A percentile compares a stretch with the other conserved stretches of the same genome.
Conservation (phyloP, 2,329 filamentous ascomycete species). For the Ceratocystis harringtonii region DNA sequence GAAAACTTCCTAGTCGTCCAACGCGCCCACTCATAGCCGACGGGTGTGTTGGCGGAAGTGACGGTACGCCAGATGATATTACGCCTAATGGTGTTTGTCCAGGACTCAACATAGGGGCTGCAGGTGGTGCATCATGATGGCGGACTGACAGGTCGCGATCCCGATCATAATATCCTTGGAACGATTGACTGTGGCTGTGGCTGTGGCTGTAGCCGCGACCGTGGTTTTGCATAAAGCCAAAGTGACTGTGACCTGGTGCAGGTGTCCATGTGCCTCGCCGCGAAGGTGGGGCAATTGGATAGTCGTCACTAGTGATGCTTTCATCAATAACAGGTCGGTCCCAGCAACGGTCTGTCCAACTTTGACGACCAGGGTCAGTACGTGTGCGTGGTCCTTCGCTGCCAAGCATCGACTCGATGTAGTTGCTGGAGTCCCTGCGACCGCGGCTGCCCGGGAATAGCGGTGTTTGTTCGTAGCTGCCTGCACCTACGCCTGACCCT, state of each 20-base stretch:
- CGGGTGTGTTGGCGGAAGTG: not conserved
- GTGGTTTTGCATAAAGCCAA: conserved; percentile 3
- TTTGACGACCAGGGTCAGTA: not conserved
- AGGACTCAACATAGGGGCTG: conserved; percentile 8
- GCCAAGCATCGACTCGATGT: conserved; percentile 2
- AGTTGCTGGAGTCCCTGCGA: conserved; percentile 7
- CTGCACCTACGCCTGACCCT: not conserved
- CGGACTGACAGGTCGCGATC: not conserved
- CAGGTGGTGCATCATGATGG: not conserved
- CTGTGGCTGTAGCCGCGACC: not conserved
- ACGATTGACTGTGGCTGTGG: conserved; percentile 12
- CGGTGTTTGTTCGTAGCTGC: conserved; percentile 7
- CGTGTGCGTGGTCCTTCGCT: not conserved
- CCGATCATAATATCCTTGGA: conserved; percentile 4
- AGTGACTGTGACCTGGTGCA: conserved; percentile 3
- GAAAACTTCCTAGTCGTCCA: not conserved
- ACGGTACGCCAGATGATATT: no score
- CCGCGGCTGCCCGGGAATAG: not conserved
- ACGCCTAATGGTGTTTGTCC: not conserved
- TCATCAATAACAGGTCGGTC: conserved; percentile 1
- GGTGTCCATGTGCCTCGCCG: conserved; percentile 11
- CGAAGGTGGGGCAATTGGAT: not conserved
- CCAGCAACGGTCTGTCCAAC: conserved; percentile 11
- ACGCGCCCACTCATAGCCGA: not conserved
- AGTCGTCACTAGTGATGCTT: not conserved